A percentile compares a stretch with the other conserved stretches of the same genome.
Evolutionary conservation across 805 yeast species (phyloP).

Genomic region (Saccharomyces kudriavzevii): DNA sequence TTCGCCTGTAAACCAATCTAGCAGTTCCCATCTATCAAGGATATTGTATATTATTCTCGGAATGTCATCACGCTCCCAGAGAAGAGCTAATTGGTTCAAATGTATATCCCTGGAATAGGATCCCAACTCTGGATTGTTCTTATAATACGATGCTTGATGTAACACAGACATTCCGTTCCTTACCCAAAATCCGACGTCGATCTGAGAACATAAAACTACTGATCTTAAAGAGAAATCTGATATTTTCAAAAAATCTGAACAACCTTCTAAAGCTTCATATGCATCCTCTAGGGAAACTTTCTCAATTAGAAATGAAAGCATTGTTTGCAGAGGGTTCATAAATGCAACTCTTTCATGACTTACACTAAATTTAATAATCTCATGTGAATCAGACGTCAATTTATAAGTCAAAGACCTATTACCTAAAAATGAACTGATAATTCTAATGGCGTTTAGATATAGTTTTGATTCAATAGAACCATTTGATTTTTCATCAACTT

Average conservation of each 20-base stretch:
- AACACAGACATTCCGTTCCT: slow-evolving; percentile 57
- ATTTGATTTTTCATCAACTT: slow-evolving; percentile 14
- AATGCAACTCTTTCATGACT: slow-evolving; percentile 47
- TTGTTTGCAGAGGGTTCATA: slow-evolving; percentile 51
- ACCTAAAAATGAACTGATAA: slow-evolving; percentile 29
- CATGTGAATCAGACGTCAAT: slow-evolving; percentile 17
- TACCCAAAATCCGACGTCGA: slow-evolving; percentile 61
- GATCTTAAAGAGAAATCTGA: slow-evolving; percentile 55
- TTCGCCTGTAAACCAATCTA: slow-evolving; percentile 40
- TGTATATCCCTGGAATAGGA: slow-evolving; percentile 69
- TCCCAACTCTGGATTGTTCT: slow-evolving; percentile 40
- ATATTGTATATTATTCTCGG: slow-evolving; percentile 47
- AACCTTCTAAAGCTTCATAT: slow-evolving; percentile 13
- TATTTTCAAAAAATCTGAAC: slow-evolving; percentile 36
- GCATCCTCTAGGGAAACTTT: slow-evolving; percentile 21
- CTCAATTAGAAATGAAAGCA: slow-evolving; percentile 38
- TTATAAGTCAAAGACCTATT: slow-evolving; percentile 21
- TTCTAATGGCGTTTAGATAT: slow-evolving; percentile 30
- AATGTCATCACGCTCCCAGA: slow-evolving; percentile 44
- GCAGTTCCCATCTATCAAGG: slow-evolving; percentile 55
- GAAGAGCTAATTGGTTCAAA: slow-evolving; percentile 49
- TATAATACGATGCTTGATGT: slow-evolving; percentile 43
- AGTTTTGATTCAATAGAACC: slow-evolving; percentile 9
- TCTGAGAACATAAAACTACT: slow-evolving; percentile 53
- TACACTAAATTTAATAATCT: slow-evolving; percentile 33